These are phyloP conservation scores for Cercophora scortea DNA, from an alignment of 495 filamentous ascomycete genomes.

Conservation along the genomic window DNA sequence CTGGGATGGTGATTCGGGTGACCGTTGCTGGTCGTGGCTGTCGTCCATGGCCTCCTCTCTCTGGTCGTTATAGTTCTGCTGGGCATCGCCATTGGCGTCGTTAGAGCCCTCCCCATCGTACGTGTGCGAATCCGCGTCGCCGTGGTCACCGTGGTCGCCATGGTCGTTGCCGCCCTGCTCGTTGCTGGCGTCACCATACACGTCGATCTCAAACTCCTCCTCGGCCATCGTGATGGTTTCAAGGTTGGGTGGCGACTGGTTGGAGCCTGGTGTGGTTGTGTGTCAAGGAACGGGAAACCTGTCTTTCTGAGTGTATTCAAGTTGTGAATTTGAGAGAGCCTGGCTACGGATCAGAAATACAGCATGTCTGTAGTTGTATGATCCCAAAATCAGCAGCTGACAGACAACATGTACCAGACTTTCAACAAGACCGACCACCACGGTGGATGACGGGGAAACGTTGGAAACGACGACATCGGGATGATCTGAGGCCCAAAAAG, in stretches of 20 bases:
- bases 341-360: constrained; percentile 27
- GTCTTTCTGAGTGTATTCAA: constrained; percentile 9
- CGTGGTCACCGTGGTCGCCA: constrained; percentile 32
- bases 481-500: neutral
- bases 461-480: neutral
- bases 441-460: neutral
- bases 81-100: constrained; percentile 33
- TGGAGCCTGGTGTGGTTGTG: neutral
- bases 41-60: constrained; percentile 29
- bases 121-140: constrained; percentile 26
- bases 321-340: constrained; percentile 17
- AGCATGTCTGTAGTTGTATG: constrained; percentile 15
- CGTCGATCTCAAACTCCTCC: constrained; percentile 97
- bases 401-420: constrained; percentile 7
- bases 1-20: constrained; percentile 5
- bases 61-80: constrained; percentile 28
- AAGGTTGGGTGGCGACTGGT: neutral
- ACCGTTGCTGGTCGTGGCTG: constrained; percentile 26
- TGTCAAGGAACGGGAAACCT: constrained; percentile 6
- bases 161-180: constrained; percentile 73
- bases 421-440: neutral
- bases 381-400: constrained; percentile 16
- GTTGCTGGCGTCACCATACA: constrained; percentile 76
- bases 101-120: constrained; percentile 35
- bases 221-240: constrained; percentile 41